Conservation (phyloP, 257 asterid species). For the Capsicum pubescens region DNA sequence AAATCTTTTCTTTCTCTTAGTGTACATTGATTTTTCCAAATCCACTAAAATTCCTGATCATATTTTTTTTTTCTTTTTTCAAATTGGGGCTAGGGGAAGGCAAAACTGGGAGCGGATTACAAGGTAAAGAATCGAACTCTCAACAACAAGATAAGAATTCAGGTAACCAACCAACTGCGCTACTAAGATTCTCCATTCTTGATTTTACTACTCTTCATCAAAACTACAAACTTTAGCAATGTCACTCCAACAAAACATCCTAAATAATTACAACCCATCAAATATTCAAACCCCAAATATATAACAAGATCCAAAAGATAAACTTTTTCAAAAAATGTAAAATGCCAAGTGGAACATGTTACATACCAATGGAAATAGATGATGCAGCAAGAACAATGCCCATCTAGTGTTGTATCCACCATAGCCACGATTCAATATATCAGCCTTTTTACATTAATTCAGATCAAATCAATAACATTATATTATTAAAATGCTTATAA, state of each 20-base stretch:
- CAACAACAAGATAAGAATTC: too few species aligned
- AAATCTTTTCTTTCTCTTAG: neutral
- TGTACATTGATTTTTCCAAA: neutral
- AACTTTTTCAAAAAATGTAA: neutral
- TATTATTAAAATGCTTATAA: neutral
- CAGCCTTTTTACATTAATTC: conserved; percentile 61
- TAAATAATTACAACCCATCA: neutral
- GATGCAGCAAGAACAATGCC: conserved; percentile 90
- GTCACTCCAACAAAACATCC: neutral
- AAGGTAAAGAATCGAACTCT: too few species aligned
- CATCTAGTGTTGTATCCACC: conserved; percentile 94
- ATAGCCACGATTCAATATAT: conserved; percentile 85
- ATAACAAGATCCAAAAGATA: neutral
- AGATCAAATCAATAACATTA: conserved; percentile 24
- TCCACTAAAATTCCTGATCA: neutral
- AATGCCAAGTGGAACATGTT: neutral
- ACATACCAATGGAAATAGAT: conserved; percentile 77
- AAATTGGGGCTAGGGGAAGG: too few species aligned
- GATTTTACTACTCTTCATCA: neutral
- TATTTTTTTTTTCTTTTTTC: neutral
- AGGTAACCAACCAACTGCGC: too few species aligned
- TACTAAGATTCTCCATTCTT: too few species aligned
- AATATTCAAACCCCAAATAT: neutral
- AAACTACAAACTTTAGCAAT: neutral
- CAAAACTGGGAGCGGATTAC: too few species aligned